Evolutionary conservation across 257 asterid genomes (phyloP).

Genomic region (Gentiana macrophylla): DNA sequence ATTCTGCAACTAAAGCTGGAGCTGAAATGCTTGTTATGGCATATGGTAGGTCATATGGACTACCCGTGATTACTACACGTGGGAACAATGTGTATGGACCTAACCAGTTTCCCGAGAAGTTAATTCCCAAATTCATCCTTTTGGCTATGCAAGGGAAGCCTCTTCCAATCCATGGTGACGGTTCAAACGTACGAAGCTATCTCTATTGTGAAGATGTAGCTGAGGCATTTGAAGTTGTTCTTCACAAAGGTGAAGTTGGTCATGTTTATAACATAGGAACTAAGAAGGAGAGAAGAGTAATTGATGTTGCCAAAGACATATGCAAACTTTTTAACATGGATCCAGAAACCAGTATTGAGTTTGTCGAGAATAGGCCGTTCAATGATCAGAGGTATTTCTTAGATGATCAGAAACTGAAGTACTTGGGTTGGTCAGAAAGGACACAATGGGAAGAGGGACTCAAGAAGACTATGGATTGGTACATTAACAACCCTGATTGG

Average conservation of each 20-base stretch:
- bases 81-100: constrained; percentile 84
- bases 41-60: constrained; percentile 69
- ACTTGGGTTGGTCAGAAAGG: constrained; percentile 62
- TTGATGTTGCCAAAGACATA: constrained; percentile 65
- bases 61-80: constrained; percentile 65
- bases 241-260: constrained; percentile 81
- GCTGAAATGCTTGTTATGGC: constrained; percentile 96
- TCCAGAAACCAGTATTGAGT: constrained; percentile 46
- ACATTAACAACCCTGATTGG: constrained; percentile 63
- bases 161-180: constrained; percentile 86
- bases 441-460: constrained; percentile 78
- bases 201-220: constrained; percentile 85
- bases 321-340: constrained; percentile 61
- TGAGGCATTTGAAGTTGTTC: constrained; percentile 73
- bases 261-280: constrained; percentile 81
- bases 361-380: constrained; percentile 74
- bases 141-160: constrained; percentile 54
- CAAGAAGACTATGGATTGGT: constrained; percentile 74
- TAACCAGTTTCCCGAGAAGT: constrained; percentile 63
- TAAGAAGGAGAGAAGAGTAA: constrained; percentile 73
- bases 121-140: constrained; percentile 80
- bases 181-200: constrained; percentile 73
- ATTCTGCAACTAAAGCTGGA: constrained; percentile 85
- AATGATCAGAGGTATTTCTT: constrained; percentile 83
- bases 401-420: constrained; percentile 70